Base-by-base conservation (phyloP, 345 rosid genomes). In the Ailanthus altissimus region DNA sequence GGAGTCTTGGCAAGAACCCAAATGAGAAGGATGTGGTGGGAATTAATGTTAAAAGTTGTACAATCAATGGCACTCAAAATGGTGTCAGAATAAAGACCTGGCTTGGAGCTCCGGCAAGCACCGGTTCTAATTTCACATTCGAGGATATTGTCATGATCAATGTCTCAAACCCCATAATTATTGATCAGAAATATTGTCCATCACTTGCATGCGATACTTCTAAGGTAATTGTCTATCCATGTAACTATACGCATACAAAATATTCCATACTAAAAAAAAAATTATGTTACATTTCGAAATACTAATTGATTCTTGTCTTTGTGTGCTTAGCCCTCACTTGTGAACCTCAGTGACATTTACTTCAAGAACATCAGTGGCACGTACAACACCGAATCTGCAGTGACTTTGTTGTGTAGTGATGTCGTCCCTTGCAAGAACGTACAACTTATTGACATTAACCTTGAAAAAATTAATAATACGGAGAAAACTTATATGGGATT, bases 51-150 rank as follows among this genome's bases (percentile, higher is more conserved):
- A 58, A 43, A 8, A 82, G 84, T 47, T 87, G 91, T 83, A 82
- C 67, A 8, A 80, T 90, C 59, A 86, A 47, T 1, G 83, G 86
- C 23, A 90, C 93, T 0, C 83, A 83, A 56, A 90, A 90, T 10
- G 92, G 94, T 0, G 58, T 87, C 26, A 79, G 92, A 46, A 68
- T 90, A 47, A 90, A 90, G 78, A 83, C 94, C n/a, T 88, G 88
- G 87, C 84, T 83, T 0, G 86, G 86, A 23, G 67, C 82, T 38
- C 77, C 67, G 0, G 42, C 83, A 6, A 83, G 88, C 74, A 67
- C 10, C 36, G 90, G 90, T 74, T 83, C 78, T 5, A 14, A 81
- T 60, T 75, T 88, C 13, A 70, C 47, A 11, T 88, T 87, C 49
- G 71, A 82, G 73, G 79, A 88, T 36, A 85, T 90, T 25, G 2